These are phyloP conservation scores for Panaeolus papilionaceus DNA, from an alignment of 768 basidiomycete genomes.

Conservation along the genomic window DNA sequence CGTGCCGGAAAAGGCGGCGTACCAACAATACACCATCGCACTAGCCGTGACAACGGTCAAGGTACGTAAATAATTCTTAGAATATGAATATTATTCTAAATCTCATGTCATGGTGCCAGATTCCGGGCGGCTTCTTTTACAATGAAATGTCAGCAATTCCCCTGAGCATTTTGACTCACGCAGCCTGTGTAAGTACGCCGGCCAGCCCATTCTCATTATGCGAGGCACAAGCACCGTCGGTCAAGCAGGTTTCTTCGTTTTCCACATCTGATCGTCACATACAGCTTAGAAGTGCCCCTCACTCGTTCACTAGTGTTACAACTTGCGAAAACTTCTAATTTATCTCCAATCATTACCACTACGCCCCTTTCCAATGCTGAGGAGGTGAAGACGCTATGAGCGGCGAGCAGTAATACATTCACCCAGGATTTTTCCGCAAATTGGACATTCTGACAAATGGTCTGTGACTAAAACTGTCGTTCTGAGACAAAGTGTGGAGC, in stretches of 20 bases:
- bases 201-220: conserved; percentile 9
- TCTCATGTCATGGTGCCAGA: conserved; percentile 22
- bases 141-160: conserved; percentile 47
- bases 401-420: no score
- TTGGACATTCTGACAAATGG: no score
- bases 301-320: conserved; percentile 34
- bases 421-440: no score
- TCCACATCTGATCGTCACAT: not conserved
- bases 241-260: not conserved
- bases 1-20: not conserved
- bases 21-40: conserved; percentile 16
- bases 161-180: conserved; percentile 30
- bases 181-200: not conserved
- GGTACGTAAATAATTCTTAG: not conserved
- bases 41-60: conserved; percentile 13
- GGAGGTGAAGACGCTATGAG: conserved; percentile 36
- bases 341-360: conserved; percentile 47
- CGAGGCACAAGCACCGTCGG: conserved; percentile 16
- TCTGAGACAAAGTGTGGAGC: no score
- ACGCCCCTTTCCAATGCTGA: conserved; percentile 38
- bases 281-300: not conserved
- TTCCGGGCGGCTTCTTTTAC: conserved; percentile 42
- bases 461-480: no score
- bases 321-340: conserved; percentile 45
- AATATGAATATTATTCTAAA: no score